Evolutionary conservation across 495 filamentous ascomycete genomes (phyloP).

Genomic region (Amniculicola lignicola): DNA sequence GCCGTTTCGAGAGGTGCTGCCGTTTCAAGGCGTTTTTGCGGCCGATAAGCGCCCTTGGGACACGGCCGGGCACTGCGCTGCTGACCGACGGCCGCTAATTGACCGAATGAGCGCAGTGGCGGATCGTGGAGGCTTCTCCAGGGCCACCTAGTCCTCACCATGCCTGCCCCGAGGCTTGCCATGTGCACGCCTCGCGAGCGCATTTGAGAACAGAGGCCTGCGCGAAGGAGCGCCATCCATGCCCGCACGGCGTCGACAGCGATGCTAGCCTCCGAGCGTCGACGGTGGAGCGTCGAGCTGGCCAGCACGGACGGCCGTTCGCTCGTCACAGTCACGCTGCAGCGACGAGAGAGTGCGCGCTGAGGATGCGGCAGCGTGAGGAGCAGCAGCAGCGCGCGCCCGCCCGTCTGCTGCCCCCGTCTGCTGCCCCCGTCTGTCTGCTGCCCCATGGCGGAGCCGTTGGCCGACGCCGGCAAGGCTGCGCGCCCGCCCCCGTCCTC

Average conservation of each 20-base stretch:
- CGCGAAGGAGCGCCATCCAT: constrained; percentile 20
- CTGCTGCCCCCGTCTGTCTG: no score
- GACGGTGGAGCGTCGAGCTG: not conserved
- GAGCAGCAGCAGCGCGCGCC: no score
- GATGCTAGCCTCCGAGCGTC: not conserved
- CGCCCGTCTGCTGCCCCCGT: no score
- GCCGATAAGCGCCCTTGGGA: constrained; percentile 12
- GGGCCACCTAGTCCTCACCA: no score
- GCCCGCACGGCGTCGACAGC: constrained; percentile 4
- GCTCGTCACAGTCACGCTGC: constrained; percentile 25
- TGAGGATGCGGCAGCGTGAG: not conserved
- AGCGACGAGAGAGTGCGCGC: not conserved
- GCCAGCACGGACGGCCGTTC: constrained; percentile 23
- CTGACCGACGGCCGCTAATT: constrained; percentile 1
- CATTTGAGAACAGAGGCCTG: constrained; percentile 5
- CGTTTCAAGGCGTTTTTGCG: constrained; percentile 26
- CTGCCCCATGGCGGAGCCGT: no score
- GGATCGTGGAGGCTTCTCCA: constrained; percentile 10
- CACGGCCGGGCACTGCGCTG: not conserved
- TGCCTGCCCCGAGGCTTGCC: no score
- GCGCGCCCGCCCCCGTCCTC: not conserved
- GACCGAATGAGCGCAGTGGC: constrained; percentile 4
- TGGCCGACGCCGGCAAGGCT: not conserved
- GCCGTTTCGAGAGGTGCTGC: not conserved
- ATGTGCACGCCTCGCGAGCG: constrained; percentile 3